These are phyloP conservation scores for Geosmithia putterillii DNA, from an alignment of 2,329 filamentous ascomycete species.

Conservation along the genomic window DNA sequence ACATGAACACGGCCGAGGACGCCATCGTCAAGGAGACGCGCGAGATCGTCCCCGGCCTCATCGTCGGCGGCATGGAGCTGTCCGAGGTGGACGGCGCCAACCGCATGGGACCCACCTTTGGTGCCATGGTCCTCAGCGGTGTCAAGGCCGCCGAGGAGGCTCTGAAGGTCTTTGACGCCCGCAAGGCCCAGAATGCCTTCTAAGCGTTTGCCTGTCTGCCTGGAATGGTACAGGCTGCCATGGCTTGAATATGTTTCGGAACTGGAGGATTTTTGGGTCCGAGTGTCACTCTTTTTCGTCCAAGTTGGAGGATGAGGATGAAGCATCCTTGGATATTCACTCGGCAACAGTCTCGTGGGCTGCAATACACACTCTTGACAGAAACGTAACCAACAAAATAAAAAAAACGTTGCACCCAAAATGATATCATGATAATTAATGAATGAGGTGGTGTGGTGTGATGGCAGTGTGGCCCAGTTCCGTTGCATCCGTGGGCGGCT, in stretches of 20 bases:
- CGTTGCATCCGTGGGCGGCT: too few species aligned
- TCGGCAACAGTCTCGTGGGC: too few species aligned
- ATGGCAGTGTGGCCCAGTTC: too few species aligned
- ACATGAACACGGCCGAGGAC: slow-evolving; percentile 87
- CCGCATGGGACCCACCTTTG: slow-evolving; percentile 83
- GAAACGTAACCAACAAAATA: too few species aligned
- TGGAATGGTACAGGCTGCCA: neutral
- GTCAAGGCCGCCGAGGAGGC: slow-evolving; percentile 89
- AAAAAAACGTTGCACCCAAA: too few species aligned
- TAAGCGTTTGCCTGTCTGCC: slow-evolving; percentile 13
- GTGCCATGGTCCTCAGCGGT: slow-evolving; percentile 77
- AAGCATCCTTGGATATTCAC: too few species aligned
- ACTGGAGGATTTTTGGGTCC: too few species aligned
- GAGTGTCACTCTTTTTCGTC: too few species aligned
- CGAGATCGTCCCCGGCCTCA: slow-evolving; percentile 76
- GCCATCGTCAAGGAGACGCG: slow-evolving; percentile 87
- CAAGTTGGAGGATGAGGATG: too few species aligned
- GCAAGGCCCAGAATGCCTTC: slow-evolving; percentile 65
- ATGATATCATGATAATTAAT: too few species aligned
- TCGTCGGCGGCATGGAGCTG: slow-evolving; percentile 92
- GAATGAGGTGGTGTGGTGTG: too few species aligned
- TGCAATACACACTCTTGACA: too few species aligned
- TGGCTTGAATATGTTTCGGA: neutral
- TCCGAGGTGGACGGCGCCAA: slow-evolving; percentile 85
- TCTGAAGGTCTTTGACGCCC: slow-evolving; percentile 61